Base-by-base conservation (phyloP, 208 protist genomes). In the Sergeia podlipaevii region DNA sequence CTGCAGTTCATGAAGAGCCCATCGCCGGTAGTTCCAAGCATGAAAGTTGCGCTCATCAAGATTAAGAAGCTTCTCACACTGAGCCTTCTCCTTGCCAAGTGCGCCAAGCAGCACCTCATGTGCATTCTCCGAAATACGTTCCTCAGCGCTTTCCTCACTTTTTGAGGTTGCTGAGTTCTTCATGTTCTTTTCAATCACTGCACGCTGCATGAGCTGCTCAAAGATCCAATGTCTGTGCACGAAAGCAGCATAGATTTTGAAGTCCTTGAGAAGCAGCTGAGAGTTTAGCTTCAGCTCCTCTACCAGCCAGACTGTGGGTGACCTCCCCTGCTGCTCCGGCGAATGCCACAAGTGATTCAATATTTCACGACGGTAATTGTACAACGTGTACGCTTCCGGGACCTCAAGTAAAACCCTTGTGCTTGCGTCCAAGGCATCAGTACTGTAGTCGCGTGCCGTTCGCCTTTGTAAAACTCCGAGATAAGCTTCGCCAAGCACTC, bases 1-100 rank as follows among this genome's bases (percentile, higher is more conserved):
- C 20, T 39, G 41, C 34, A 81, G 47, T 50, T 80, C 49, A 15
- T 34, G 23, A 32, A 74, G 26, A 11, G 76, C 65, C 73, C 80
- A 90, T 3, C 83, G 78, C 1, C 89, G 81, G 55, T 94, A 87
- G 39, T 89, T 89, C 87, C 89, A 96, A 0, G 65, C 78, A 62
- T 96, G 89, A 53, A 96, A 96, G 63, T 96, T 96, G 37, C 89
- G 83, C 67, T 93, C 89, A 46, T 96, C 89, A 8, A 82, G 39
- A 32, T 76, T 60, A 23, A 96, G 69, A 32, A 93, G 65, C 60
- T 64, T 30, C 50, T 92, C 80, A 32, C 81, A 89, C 58, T 91
- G 74, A 7, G 58, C 48, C 18, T 74, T 70, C 46, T 96, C 84
- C 42, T 72, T 87, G 3, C 54, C 41, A 17, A 96, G 56, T 0